Evolutionary conservation across 2,329 filamentous ascomycete species (phyloP).

Genomic region (Phialophora macrospora): DNA sequence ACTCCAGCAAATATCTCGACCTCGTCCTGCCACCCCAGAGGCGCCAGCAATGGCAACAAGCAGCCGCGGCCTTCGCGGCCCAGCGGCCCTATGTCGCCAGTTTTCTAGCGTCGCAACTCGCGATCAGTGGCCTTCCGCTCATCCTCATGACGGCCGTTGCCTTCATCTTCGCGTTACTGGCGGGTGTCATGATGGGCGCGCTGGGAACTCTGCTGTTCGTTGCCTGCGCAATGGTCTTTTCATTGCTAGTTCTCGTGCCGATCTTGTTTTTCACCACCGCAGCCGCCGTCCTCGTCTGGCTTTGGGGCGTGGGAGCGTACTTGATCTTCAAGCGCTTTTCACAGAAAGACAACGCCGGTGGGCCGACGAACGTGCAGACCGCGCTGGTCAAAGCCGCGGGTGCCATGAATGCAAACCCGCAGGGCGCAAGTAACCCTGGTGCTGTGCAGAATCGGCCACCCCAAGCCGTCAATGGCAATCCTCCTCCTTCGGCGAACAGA

Average conservation of each 20-base stretch:
- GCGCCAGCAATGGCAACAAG: slow-evolving; percentile 62
- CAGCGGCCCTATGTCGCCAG: slow-evolving; percentile 71
- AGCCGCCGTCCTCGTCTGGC: slow-evolving; percentile 68
- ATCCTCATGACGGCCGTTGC: slow-evolving; percentile 71
- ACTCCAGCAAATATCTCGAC: slow-evolving; percentile 47
- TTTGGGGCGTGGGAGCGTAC: slow-evolving; percentile 67
- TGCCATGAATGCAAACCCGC: not conserved
- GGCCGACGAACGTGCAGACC: too few relatives aligned
- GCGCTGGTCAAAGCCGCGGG: not conserved
- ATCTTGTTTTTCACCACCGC: slow-evolving; percentile 69
- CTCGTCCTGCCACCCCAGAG: slow-evolving; percentile 64
- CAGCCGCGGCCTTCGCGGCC: slow-evolving; percentile 61
- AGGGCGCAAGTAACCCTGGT: not conserved
- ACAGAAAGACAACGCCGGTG: not conserved
- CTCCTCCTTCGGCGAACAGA: not conserved
- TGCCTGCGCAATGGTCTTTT: slow-evolving; percentile 70
- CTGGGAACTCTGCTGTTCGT: slow-evolving; percentile 63
- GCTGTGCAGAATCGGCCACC: not conserved
- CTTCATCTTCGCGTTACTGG: slow-evolving; percentile 65
- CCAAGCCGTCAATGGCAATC: not conserved
- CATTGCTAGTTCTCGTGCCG: slow-evolving; percentile 70
- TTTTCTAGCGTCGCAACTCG: slow-evolving; percentile 68
- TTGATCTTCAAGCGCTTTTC: slow-evolving; percentile 15
- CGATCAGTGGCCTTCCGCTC: slow-evolving; percentile 70
- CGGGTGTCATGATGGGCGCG: slow-evolving; percentile 60